Evolutionary conservation across 2,329 filamentous ascomycete genomes (phyloP).

Genomic region (Nannizziopsis barbatae): DNA sequence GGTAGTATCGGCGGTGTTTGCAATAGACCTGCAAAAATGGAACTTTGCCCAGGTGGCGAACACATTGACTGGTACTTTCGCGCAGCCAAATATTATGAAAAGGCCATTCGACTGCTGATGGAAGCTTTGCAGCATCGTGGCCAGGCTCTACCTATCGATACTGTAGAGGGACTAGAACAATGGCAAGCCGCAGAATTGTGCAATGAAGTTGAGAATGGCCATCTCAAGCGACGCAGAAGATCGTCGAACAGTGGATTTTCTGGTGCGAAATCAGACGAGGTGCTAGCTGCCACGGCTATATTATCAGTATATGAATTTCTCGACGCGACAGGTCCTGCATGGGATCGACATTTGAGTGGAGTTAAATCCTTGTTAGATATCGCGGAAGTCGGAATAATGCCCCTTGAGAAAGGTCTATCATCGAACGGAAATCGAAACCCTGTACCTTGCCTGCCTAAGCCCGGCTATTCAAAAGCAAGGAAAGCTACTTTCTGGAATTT

Average conservation of each 20-base stretch:
- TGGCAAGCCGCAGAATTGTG: slow-evolving; percentile 28
- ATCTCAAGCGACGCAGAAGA: slow-evolving; percentile 33
- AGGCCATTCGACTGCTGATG: slow-evolving; percentile 47
- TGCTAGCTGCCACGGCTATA: slow-evolving; percentile 55
- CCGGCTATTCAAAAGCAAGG: slow-evolving; percentile 44
- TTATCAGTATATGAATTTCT: slow-evolving; percentile 57
- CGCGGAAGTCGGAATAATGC: slow-evolving; percentile 33
- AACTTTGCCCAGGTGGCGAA: slow-evolving; percentile 40
- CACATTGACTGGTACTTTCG: slow-evolving; percentile 50
- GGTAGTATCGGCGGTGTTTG: slow-evolving; percentile 40
- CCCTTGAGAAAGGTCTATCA: slow-evolving; percentile 34
- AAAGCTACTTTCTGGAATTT: slow-evolving; percentile 57
- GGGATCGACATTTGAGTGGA: slow-evolving; percentile 54
- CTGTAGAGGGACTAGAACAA: slow-evolving; percentile 27
- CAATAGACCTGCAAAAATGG: slow-evolving; percentile 41
- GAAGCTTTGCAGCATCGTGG: slow-evolving; percentile 33
- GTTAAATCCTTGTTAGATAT: slow-evolving; percentile 51
- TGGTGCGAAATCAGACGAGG: slow-evolving; percentile 43
- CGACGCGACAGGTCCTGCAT: slow-evolving; percentile 53
- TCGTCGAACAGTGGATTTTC: slow-evolving; percentile 36
- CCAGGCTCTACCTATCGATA: slow-evolving; percentile 26
- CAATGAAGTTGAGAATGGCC: slow-evolving; percentile 29
- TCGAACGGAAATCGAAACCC: slow-evolving; percentile 21
- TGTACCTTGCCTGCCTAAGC: slow-evolving; percentile 23
- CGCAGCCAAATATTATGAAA: slow-evolving; percentile 53